Evolutionary conservation across 352 stramenopile species (phyloP), one percentile per base, ranked within the genome.

Genomic region (Lagenidium giganteum): DNA sequence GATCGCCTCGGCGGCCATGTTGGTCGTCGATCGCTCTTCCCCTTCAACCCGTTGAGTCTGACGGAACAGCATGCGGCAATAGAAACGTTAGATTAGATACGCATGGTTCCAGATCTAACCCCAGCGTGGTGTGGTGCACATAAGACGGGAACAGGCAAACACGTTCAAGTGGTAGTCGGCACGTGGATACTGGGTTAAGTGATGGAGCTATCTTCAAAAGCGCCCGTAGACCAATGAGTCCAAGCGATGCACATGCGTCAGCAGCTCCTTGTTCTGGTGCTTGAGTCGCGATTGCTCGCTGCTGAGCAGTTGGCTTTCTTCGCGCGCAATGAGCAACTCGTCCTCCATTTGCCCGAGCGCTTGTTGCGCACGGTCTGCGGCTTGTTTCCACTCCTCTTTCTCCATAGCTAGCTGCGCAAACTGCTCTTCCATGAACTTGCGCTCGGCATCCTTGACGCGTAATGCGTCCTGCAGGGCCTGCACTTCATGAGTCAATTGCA

Each of bases 201-300:
- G n/a, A n/a, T n/a, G n/a, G n/a, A n/a, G n/a, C n/a, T n/a, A n/a
- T n/a, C n/a, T n/a, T 67, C 65, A 87, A 57, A 91, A 88, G 2
- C 75, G 73, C 1, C 75, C 75, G 45, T 89, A 87, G 30, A 89
- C 74, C 20, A 89, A 63, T 13, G 73, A 79, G 42, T 89, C 76
- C 27, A 87, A 67, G 4, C 79, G 74, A 53, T 85, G 73, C 8
- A 92, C 76, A 16, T 89, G 76, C 4, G 72, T 67, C 4, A 78
- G 45, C 4, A 92, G 53, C 51, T 91, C 75, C 38, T 66, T 68
- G 61, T 91, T 91, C 35, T 87, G 75, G 11, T 70, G 67, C 52
- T 83, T 70, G 22, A 92, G 64, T 0, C 79, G 64, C 29, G 67
- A 34, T 21, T 62, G 64, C 42, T 89, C 76, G 32, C 64, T 65